Evolutionary conservation across 2,329 filamentous ascomycete species (phyloP).

Genomic region (Venturiaceae sp.): DNA sequence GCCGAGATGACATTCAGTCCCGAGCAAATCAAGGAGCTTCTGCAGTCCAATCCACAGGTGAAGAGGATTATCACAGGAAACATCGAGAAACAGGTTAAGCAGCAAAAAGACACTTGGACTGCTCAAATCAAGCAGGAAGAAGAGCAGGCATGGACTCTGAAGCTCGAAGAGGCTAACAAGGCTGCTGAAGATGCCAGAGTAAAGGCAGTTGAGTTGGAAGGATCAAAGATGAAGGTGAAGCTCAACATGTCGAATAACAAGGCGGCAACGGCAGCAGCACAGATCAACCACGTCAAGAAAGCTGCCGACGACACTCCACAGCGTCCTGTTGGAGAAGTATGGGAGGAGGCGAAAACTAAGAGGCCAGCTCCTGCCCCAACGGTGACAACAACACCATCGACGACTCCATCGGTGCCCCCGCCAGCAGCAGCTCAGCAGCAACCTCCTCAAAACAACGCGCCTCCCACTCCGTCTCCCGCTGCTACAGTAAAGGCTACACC

Average conservation of each 20-base stretch:
- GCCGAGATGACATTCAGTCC: slow-evolving; percentile 8
- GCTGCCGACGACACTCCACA: slow-evolving; percentile 80
- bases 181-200: slow-evolving; percentile 45
- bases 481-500: not conserved
- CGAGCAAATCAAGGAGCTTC: slow-evolving; percentile 37
- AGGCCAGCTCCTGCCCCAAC: slow-evolving; percentile 29
- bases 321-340: slow-evolving; percentile 76
- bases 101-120: slow-evolving; percentile 17
- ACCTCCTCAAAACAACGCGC: not conserved
- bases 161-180: slow-evolving; percentile 23
- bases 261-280: slow-evolving; percentile 53
- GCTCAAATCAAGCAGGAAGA: slow-evolving; percentile 26
- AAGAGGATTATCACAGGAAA: slow-evolving; percentile 46
- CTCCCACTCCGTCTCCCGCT: not conserved
- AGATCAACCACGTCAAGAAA: slow-evolving; percentile 68
- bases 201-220: slow-evolving; percentile 47
- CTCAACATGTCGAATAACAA: slow-evolving; percentile 73
- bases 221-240: slow-evolving; percentile 64
- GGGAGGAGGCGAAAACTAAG: slow-evolving; percentile 65
- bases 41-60: slow-evolving; percentile 39
- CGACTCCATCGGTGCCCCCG: not conserved
- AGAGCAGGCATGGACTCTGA: slow-evolving; percentile 13
- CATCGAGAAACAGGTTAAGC: slow-evolving; percentile 39
- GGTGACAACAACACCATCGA: slow-evolving; percentile 10
- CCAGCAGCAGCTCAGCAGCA: not conserved